Base-by-base conservation (phyloP, 495 filamentous ascomycete species). In the Hypoxylon rickii region DNA sequence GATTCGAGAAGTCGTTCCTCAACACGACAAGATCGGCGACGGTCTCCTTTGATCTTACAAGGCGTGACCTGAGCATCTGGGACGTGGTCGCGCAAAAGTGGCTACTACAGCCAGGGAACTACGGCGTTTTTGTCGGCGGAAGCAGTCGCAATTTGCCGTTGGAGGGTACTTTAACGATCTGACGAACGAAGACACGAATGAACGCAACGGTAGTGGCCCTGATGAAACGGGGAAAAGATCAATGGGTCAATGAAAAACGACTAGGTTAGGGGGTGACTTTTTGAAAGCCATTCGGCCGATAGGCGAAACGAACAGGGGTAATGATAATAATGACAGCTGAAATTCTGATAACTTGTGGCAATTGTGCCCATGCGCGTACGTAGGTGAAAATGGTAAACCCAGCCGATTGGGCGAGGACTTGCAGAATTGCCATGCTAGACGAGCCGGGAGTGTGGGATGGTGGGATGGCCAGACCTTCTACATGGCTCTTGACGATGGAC, bases 11-110 rank as follows among this genome's bases (percentile, higher is more conserved):
- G 70, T 64, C 78, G 16, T 66, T 58, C 17, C 39, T 86, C 18
- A 67, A 69, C 12, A 62, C 70, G 7, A 76, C 76, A 0, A 46
- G 66, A 26, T 70, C 62, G 16, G 66, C 61, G 26, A 73, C 66
- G 20, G 77, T 87, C 1, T 48, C 45, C 11, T 81, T 89, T 60
- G 62, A 69, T n/a, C 46, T 90, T 38, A 86, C 76, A 26, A 73
- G 86, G 34, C 74, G 83, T 37, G 87, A 89, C 58, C 46, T 89
- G 43, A 87, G 84, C 58, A 74, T 78, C 12, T 90, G 86, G 87
- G 81, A 87, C 65, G 71, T 75, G 7, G 69, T 55, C 15, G 69
- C 66, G 43, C 86, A 89, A 73, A 67, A 73, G 34, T 89, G 86
- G 86, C 53, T 60, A 21, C 54, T 84, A 48, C 77, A 76, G 32